These are phyloP conservation scores for Neopestalotiopsis clavispora DNA, from an alignment of 2,329 filamentous ascomycete species.

Conservation along the genomic window DNA sequence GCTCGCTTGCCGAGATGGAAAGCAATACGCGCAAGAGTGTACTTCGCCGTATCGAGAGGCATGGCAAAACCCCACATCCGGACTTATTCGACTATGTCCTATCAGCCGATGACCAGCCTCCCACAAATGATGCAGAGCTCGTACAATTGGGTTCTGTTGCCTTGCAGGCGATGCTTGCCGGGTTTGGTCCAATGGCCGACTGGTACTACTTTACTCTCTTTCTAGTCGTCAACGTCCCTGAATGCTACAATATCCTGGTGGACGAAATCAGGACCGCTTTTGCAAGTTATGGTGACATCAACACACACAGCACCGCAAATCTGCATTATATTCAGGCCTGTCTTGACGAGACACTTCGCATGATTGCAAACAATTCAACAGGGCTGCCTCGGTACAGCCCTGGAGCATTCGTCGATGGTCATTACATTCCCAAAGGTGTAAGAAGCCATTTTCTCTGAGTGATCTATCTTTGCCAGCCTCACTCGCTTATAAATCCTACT, in stretches of 20 bases:
- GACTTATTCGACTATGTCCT: constrained; percentile 27
- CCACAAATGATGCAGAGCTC: constrained; percentile 1
- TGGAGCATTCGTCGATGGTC: constrained; percentile 26
- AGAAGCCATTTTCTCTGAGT: constrained; percentile 16
- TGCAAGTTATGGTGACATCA: constrained; percentile 34
- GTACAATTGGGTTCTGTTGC: constrained; percentile 24
- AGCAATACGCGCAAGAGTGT: constrained; percentile 19
- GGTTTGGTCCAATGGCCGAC: constrained; percentile 19
- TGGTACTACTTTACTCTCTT: constrained; percentile 22
- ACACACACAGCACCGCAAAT: constrained; percentile 22
- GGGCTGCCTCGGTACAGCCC: constrained; percentile 26
- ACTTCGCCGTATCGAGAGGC: constrained; percentile 17
- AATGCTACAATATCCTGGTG: constrained; percentile 27
- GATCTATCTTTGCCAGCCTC: constrained; percentile 20
- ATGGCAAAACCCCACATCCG: constrained; percentile 19
- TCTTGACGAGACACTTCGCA: constrained; percentile 38
- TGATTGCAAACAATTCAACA: constrained; percentile 33
- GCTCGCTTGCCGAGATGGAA: constrained; percentile 13
- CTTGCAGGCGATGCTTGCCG: constrained; percentile 18
- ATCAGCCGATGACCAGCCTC: not conserved
- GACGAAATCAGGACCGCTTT: constrained; percentile 38
- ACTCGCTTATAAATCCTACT: not conserved
- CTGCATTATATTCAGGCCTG: constrained; percentile 39
- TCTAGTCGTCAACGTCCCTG: constrained; percentile 27
- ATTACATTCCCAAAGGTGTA: constrained; percentile 22